phyloP scores from a whole-genome alignment of 768 basidiomycete genomes.

The Mycena vulgaris region DNA sequence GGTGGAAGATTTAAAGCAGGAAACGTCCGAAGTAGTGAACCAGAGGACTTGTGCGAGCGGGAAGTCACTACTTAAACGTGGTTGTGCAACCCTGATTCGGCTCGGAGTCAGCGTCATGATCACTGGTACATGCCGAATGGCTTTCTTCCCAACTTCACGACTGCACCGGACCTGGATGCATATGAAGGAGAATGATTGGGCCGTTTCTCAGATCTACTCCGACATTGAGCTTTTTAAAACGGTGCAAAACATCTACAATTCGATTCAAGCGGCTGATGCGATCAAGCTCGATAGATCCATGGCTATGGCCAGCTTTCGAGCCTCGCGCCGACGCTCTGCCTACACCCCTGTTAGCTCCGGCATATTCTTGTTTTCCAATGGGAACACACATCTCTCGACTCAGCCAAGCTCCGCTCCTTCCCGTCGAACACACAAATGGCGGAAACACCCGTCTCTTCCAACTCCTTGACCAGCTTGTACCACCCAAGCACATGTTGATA shows the following conservation, averaged over 20 bases:
- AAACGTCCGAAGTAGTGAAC: too few relatives aligned
- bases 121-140: too few relatives aligned
- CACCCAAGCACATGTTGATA: slow-evolving; percentile 85
- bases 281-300: slow-evolving; percentile 71
- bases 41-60: too few relatives aligned
- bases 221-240: slow-evolving; percentile 53
- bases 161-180: too few relatives aligned
- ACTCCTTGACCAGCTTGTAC: slow-evolving; percentile 78
- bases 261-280: slow-evolving; percentile 69
- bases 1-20: too few relatives aligned
- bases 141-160: too few relatives aligned
- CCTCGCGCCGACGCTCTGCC: slow-evolving; percentile 70
- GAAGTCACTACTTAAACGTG: too few relatives aligned
- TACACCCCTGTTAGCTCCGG: slow-evolving; percentile 45
- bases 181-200: too few relatives aligned
- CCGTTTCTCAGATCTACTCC: too few relatives aligned
- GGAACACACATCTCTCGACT: slow-evolving; percentile 74
- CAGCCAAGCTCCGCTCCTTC: slow-evolving; percentile 74
- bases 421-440: too few relatives aligned
- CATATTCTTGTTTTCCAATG: neutral
- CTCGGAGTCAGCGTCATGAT: too few relatives aligned
- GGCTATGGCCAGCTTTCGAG: slow-evolving; percentile 61
- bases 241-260: slow-evolving; percentile 56
- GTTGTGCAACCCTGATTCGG: too few relatives aligned
- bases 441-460: slow-evolving; percentile 68